Percentiles rank a stretch among this genome's conserved stretches.
Conservation (phyloP, 305 asterid genomes). For the Fraxinus floribunda region DNA sequence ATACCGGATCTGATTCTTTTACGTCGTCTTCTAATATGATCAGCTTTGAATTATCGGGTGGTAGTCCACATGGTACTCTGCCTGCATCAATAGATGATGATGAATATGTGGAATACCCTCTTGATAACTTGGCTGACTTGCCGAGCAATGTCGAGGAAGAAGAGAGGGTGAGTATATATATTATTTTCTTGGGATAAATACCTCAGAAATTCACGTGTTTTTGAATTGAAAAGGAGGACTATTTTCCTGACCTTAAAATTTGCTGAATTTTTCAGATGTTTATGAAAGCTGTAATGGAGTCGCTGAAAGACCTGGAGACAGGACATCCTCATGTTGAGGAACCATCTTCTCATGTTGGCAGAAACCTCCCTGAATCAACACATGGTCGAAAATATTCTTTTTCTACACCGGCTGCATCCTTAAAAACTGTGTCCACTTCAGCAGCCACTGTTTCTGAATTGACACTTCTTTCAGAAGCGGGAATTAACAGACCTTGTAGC, state of each 20-base stretch:
- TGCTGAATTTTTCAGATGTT: constrained; percentile 56
- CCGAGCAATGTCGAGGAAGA: constrained; percentile 79
- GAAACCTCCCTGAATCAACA: constrained; percentile 34
- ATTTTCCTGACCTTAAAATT: not conserved
- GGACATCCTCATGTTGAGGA: constrained; percentile 30
- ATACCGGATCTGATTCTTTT: constrained; percentile 43
- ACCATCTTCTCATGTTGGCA: constrained; percentile 33
- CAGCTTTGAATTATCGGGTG: constrained; percentile 65
- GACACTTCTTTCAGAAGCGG: constrained; percentile 21
- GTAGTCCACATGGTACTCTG: constrained; percentile 44
- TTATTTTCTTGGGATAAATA: not conserved
- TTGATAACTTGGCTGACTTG: constrained; percentile 58
- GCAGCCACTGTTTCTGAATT: constrained; percentile 27
- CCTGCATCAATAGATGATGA: constrained; percentile 60
- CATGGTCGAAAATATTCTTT: constrained; percentile 22
- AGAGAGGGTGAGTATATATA: constrained; percentile 53
- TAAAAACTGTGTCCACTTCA: constrained; percentile 18
- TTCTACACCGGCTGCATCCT: constrained; percentile 15
- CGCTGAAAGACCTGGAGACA: constrained; percentile 60
- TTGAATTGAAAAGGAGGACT: not conserved
- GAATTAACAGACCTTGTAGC: constrained; percentile 21
- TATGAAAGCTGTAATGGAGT: constrained; percentile 79
- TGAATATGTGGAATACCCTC: constrained; percentile 74
- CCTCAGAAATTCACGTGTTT: not conserved
- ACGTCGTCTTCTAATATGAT: constrained; percentile 78